phyloP scores from a whole-genome alignment of 1,284 basidiomycete species.

The Meira nashicola region DNA sequence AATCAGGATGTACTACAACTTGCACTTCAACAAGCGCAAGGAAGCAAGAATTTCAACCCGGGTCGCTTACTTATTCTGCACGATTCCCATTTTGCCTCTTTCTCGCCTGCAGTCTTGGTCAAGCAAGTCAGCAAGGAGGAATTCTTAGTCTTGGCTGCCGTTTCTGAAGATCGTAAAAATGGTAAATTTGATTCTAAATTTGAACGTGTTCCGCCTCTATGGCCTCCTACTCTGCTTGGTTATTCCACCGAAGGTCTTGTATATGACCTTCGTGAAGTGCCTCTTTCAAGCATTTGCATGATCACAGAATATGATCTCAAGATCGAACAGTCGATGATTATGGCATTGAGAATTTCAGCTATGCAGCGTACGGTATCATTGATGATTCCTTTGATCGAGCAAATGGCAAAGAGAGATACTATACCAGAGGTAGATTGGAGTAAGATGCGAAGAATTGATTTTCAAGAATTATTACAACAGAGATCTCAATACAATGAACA shows the following conservation, averaged over 20 bases:
- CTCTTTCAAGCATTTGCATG: slow-evolving; percentile 70
- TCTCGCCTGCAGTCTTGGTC: slow-evolving; percentile 71
- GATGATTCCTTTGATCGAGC: slow-evolving; percentile 7
- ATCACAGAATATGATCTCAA: slow-evolving; percentile 70
- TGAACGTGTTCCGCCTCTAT: slow-evolving; percentile 60
- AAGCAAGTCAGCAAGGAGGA: slow-evolving; percentile 62
- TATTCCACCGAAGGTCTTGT: slow-evolving; percentile 59
- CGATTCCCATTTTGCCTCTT: slow-evolving; percentile 69
- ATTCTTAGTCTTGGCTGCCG: slow-evolving; percentile 73
- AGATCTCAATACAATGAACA: slow-evolving; percentile 57
- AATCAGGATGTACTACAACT: slow-evolving; percentile 68
- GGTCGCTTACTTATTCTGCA: slow-evolving; percentile 80
- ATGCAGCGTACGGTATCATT: slow-evolving; percentile 55
- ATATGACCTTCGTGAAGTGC: slow-evolving; percentile 69
- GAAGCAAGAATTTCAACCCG: slow-evolving; percentile 64
- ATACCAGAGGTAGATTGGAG: slow-evolving; percentile 65
- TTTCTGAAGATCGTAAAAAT: slow-evolving; percentile 59
- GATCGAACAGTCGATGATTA: slow-evolving; percentile 52
- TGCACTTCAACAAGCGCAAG: slow-evolving; percentile 64
- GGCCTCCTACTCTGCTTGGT: slow-evolving; percentile 28
- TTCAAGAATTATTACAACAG: slow-evolving; percentile 73
- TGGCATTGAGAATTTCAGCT: slow-evolving; percentile 61
- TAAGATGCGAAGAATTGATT: slow-evolving; percentile 77
- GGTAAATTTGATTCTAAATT: slow-evolving; percentile 15
- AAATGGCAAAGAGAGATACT: slow-evolving; percentile 1